phyloP scores from a whole-genome alignment of 106 monocot genomes.

The Iris macrosiphon region DNA sequence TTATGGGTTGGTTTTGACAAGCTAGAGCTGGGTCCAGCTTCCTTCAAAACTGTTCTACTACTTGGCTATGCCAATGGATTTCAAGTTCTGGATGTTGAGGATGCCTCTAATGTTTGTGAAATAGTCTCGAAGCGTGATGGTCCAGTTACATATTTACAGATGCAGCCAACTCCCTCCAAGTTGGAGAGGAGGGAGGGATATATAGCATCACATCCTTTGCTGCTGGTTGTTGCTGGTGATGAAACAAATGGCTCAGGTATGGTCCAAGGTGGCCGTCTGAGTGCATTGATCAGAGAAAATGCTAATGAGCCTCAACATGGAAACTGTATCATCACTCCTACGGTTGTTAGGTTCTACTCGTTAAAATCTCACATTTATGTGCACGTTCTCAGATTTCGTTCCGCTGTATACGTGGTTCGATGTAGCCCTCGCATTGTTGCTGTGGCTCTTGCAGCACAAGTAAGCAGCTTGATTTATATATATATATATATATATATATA shows the following conservation, averaged over 20 bases:
- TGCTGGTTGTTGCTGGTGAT: conserved; percentile 91
- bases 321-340: conserved; percentile 57
- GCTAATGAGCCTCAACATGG: conserved; percentile 36
- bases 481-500: too few species aligned
- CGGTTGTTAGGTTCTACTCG: conserved; percentile 90
- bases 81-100: conserved; percentile 96
- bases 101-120: conserved; percentile 91
- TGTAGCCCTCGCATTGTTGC: conserved; percentile 93
- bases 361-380: conserved; percentile 79
- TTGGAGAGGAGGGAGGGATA: conserved; percentile 61
- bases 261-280: conserved; percentile 81
- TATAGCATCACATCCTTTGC: conserved; percentile 75
- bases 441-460: conserved; percentile 90
- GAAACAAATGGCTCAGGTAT: conserved; percentile 78
- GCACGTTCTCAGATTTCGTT: conserved; percentile 85
- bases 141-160: conserved; percentile 89
- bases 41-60: conserved; percentile 74
- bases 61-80: conserved; percentile 91
- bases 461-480: too few species aligned
- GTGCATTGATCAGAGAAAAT: conserved; percentile 66
- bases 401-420: conserved; percentile 86
- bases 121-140: conserved; percentile 93
- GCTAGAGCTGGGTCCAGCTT: conserved; percentile 56
- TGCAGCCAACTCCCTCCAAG: conserved; percentile 65
- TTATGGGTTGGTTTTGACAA: conserved; percentile 96